A percentile compares a stretch with the other conserved stretches of the same genome.
phyloP scores from a whole-genome alignment of 2,329 filamentous ascomycete genomes.

The Colletotrichum camelliae region DNA sequence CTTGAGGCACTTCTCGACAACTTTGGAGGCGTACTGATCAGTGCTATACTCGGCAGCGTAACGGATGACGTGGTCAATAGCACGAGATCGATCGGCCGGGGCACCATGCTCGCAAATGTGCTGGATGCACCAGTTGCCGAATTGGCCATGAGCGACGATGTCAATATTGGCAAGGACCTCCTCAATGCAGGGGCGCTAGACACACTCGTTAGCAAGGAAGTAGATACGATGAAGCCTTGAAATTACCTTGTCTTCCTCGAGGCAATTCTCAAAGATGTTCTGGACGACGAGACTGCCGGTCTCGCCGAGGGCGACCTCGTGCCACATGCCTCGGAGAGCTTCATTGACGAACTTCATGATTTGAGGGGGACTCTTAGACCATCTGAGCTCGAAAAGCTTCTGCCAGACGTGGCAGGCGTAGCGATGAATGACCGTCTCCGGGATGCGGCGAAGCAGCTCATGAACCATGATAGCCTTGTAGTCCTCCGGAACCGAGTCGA shows the following conservation, averaged over 20 bases:
- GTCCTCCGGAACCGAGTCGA: slow-evolving; percentile 95
- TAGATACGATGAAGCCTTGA: neutral
- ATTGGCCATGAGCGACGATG: slow-evolving; percentile 95
- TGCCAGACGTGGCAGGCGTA: slow-evolving; percentile 99
- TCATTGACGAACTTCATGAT: slow-evolving; percentile 99
- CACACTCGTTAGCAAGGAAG: slow-evolving; percentile 20
- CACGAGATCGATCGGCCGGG: slow-evolving; percentile 87
- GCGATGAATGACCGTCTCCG: slow-evolving; percentile 96
- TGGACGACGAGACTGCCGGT: slow-evolving; percentile 98
- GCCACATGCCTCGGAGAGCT: slow-evolving; percentile 95
- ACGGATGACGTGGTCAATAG: slow-evolving; percentile 92
- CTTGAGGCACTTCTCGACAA: slow-evolving; percentile 98
- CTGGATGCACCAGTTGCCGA: slow-evolving; percentile 99
- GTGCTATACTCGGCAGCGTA: slow-evolving; percentile 97
- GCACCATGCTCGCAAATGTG: slow-evolving; percentile 98
- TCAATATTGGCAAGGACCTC: slow-evolving; percentile 96
- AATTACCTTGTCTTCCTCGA: slow-evolving; percentile 95
- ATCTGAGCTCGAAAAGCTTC: slow-evolving; percentile 97
- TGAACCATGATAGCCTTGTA: slow-evolving; percentile 99
- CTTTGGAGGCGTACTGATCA: slow-evolving; percentile 98
- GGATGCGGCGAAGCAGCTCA: slow-evolving; percentile 91
- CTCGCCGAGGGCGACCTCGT: slow-evolving; percentile 95
- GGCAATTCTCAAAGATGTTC: slow-evolving; percentile 99
- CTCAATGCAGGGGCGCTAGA: slow-evolving; percentile 93
- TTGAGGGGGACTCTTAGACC: slow-evolving; percentile 92